Evolutionary conservation across 306 rosid genomes (phyloP).

Genomic region (Quercus variabilis): DNA sequence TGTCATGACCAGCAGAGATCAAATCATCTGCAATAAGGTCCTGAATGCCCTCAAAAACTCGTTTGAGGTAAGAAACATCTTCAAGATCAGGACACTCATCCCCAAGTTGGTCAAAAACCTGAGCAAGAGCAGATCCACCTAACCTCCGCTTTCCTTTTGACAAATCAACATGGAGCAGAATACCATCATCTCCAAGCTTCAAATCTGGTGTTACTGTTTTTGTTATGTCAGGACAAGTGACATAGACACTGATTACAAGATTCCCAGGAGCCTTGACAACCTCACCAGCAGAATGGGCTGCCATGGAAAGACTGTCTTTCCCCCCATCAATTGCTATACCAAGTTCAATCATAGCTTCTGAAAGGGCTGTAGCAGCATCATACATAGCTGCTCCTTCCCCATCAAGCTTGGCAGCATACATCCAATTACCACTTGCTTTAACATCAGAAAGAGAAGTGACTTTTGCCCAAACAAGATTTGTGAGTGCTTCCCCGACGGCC

Average conservation of each 20-base stretch:
- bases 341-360: slow-evolving; percentile 82
- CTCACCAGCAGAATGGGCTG: slow-evolving; percentile 75
- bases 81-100: slow-evolving; percentile 74
- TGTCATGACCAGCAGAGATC: slow-evolving; percentile 91
- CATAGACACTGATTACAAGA: slow-evolving; percentile 87
- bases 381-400: slow-evolving; percentile 96
- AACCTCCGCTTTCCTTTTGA: slow-evolving; percentile 75
- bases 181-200: slow-evolving; percentile 72
- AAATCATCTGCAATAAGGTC: slow-evolving; percentile 58
- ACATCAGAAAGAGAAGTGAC: slow-evolving; percentile 82
- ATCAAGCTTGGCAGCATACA: slow-evolving; percentile 92
- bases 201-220: slow-evolving; percentile 88
- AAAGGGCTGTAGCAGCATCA: slow-evolving; percentile 72
- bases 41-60: slow-evolving; percentile 79
- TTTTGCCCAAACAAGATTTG: slow-evolving; percentile 95
- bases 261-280: slow-evolving; percentile 94
- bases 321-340: slow-evolving; percentile 96
- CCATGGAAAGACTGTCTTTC: slow-evolving; percentile 92
- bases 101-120: slow-evolving; percentile 86
- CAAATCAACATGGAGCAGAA: slow-evolving; percentile 75
- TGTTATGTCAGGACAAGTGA: slow-evolving; percentile 87
- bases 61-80: slow-evolving; percentile 73
- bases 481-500: slow-evolving; percentile 93
- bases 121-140: slow-evolving; percentile 93
- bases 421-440: slow-evolving; percentile 94